Evolutionary conservation across 306 rosid genomes (phyloP).

Genomic region (Acacia crassicarpa): DNA sequence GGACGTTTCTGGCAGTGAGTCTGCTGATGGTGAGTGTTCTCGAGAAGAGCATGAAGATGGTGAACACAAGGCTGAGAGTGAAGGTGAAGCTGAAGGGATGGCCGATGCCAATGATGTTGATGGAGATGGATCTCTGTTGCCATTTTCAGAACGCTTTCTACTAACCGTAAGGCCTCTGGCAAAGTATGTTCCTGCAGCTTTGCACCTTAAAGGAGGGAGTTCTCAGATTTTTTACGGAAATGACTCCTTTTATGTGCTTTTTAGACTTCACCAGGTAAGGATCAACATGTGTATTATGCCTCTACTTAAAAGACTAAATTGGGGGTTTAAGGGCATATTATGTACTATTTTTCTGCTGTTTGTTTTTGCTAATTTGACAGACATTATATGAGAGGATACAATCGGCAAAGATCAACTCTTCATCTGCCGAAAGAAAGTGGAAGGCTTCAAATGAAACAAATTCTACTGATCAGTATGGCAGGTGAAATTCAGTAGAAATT

Average conservation of each 20-base stretch:
- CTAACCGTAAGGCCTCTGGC: constrained; percentile 88
- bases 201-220: constrained; percentile 59
- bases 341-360: constrained; percentile 16
- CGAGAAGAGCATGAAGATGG: constrained; percentile 88
- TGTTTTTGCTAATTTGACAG: constrained; percentile 48
- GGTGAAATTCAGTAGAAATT: constrained; percentile 45
- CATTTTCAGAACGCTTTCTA: constrained; percentile 79
- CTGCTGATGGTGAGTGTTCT: constrained; percentile 94
- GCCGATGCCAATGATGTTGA: constrained; percentile 93
- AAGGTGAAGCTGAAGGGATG: constrained; percentile 98
- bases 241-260: constrained; percentile 90
- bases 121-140: constrained; percentile 77
- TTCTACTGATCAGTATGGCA: constrained; percentile 77
- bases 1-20: constrained; percentile 85
- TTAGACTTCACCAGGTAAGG: constrained; percentile 93
- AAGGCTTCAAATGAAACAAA: constrained; percentile 67
- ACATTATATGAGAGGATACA: constrained; percentile 88
- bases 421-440: constrained; percentile 93
- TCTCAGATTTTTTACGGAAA: constrained; percentile 83
- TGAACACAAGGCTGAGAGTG: constrained; percentile 91
- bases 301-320: background rate
- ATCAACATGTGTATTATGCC: background rate
- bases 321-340: constrained; percentile 13
- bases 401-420: constrained; percentile 89
- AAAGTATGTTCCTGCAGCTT: constrained; percentile 60